Percentiles rank a stretch among this genome's conserved stretches.
These are phyloP conservation scores for Hygrophila difformis DNA, from an alignment of 257 asterid genomes.

Conservation along the genomic window DNA sequence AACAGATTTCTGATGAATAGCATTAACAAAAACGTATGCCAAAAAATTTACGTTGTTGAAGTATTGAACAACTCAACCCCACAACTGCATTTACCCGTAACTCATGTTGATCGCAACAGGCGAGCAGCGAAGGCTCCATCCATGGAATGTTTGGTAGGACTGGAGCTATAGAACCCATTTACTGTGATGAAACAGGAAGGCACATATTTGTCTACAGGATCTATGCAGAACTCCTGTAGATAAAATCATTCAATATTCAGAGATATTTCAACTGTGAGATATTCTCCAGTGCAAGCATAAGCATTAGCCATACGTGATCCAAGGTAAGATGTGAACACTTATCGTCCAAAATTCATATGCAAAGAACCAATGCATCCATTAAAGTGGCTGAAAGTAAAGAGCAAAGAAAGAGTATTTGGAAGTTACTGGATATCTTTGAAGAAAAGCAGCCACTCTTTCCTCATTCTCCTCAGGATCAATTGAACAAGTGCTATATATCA, in stretches of 20 bases:
- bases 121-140: constrained; percentile 99
- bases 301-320: neutral
- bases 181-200: constrained; percentile 40
- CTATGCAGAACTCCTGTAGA: constrained; percentile 63
- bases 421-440: constrained; percentile 60
- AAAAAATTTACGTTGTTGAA: no score
- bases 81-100: constrained; percentile 5
- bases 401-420: neutral
- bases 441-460: constrained; percentile 82
- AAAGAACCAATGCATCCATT: neutral
- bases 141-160: constrained; percentile 65
- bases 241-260: no score
- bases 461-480: constrained; percentile 83
- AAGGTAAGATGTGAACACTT: neutral
- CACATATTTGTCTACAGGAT: constrained; percentile 51
- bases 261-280: neutral
- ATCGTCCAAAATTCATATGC: neutral
- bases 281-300: neutral
- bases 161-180: constrained; percentile 60
- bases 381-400: neutral
- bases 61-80: no score
- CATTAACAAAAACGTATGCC: no score
- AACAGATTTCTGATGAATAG: no score
- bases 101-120: constrained; percentile 39
- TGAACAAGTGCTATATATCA: constrained; percentile 87